phyloP scores from a whole-genome alignment of 768 basidiomycete genomes.

The Amanita pseudoporphyria region DNA sequence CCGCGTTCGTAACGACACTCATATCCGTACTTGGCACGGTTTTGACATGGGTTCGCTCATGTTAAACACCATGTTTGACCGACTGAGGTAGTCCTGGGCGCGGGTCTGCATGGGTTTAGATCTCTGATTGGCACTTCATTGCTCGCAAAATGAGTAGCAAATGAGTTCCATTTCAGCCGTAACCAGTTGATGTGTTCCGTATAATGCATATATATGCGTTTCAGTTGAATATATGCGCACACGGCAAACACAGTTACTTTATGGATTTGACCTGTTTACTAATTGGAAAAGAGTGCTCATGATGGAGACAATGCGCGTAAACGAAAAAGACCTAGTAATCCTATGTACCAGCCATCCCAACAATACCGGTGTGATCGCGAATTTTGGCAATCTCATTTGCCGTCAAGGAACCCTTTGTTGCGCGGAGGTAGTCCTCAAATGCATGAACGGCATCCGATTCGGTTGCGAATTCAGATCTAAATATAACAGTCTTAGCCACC shows the following conservation, averaged over 20 bases:
- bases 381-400: constrained; percentile 88
- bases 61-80: too few species aligned
- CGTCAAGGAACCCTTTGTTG: constrained; percentile 71
- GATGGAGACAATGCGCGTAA: neutral
- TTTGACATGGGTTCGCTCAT: too few species aligned
- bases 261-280: neutral
- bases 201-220: neutral
- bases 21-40: too few species aligned
- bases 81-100: too few species aligned
- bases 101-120: too few species aligned
- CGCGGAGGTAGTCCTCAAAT: constrained; percentile 83
- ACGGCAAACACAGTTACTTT: neutral
- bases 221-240: neutral
- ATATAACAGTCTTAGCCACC: constrained; percentile 1
- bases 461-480: constrained; percentile 52
- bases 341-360: constrained; percentile 80
- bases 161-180: too few species aligned
- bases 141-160: too few species aligned
- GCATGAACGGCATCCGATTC: constrained; percentile 57
- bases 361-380: constrained; percentile 77
- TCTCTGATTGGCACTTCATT: too few species aligned
- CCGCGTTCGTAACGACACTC: too few species aligned
- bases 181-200: too few species aligned
- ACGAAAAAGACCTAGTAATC: neutral
- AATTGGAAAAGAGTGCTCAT: neutral